A percentile compares a stretch with the other conserved stretches of the same genome.
Conservation (phyloP, 257 asterid genomes). For the Ilex aquifolium region DNA sequence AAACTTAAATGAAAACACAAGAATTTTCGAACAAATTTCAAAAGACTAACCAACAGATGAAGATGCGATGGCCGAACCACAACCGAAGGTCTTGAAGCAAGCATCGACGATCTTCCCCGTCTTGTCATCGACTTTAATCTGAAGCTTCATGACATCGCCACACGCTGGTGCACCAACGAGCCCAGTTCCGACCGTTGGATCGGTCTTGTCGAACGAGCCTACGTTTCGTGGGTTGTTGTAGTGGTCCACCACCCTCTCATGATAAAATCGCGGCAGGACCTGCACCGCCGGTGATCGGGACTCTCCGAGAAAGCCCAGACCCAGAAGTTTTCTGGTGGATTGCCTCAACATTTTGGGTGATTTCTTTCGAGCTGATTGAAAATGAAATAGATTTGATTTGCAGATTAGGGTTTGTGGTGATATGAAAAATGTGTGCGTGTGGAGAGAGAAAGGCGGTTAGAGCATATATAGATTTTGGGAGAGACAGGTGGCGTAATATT, state of each 20-base stretch:
- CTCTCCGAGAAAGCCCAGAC: constrained; percentile 10
- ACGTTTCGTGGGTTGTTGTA: constrained; percentile 91
- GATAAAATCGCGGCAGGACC: constrained; percentile 41
- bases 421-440: too few species aligned
- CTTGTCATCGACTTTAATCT: constrained; percentile 72
- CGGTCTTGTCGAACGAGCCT: constrained; percentile 83
- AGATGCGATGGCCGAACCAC: constrained; percentile 95
- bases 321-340: constrained; percentile 30
- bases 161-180: constrained; percentile 98
- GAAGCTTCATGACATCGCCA: constrained; percentile 94
- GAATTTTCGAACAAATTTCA: too few species aligned
- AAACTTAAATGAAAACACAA: too few species aligned
- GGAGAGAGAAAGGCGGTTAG: too few species aligned
- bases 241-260: constrained; percentile 95
- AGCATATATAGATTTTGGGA: too few species aligned
- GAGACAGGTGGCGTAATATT: too few species aligned
- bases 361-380: not conserved
- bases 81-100: constrained; percentile 87
- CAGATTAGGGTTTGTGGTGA: too few species aligned
- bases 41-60: constrained; percentile 59
- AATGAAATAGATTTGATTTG: not conserved
- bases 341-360: constrained; percentile 49
- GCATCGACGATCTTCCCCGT: constrained; percentile 82
- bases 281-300: constrained; percentile 20
- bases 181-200: constrained; percentile 76